Base-by-base conservation (phyloP, 352 stramenopile species). In the Pythium myriotylum region DNA sequence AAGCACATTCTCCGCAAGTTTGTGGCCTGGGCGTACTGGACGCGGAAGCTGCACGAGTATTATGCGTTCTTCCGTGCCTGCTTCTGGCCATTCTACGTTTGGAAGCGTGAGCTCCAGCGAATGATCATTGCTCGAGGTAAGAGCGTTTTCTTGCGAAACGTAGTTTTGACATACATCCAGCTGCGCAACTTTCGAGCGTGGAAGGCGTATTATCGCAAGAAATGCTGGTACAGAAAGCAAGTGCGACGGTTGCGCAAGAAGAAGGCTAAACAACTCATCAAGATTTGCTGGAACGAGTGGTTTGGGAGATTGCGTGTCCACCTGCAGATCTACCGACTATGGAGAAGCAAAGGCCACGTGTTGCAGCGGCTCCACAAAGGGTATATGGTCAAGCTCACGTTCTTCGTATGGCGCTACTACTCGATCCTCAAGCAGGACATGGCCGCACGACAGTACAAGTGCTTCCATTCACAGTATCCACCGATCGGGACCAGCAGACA, bases 81-180 rank as follows among this genome's bases (percentile, higher is more conserved):
- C 49, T 86, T 86, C 55, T 86, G 76, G 76, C 76, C 76, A 32
- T 77, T 80, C 52, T 84, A 84, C 59, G 63, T 81, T 19, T 86
- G 76, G 76, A 80, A 80, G 33, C 71, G 76, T 8, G 69, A 74
- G n/a, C 45, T 77, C 17, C 66, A 75, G 45, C 65, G 62, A 17
- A 63, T 71, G 29, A 67, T 81, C 37, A 56, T 80, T 23, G 73
- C 74, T 2, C 64, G 72, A 10, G 59, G 66, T 45, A 86, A 86
- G 54, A 67, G 65, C 29, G 52, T 54, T 24, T 79, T 81, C 23
- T 51, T 83, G 1, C 56, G 49, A 29, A 55, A 63, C 19, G 43
- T 81, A 2, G 74, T 78, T 19, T 14, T 52, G 22, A 76, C 67
- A 12, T 77, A 81, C 26, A 41, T 72, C 9, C 66, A 75, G 41